phyloP scores from a whole-genome alignment of 208 protist species.

The Plasmodiophora brassicae region DNA sequence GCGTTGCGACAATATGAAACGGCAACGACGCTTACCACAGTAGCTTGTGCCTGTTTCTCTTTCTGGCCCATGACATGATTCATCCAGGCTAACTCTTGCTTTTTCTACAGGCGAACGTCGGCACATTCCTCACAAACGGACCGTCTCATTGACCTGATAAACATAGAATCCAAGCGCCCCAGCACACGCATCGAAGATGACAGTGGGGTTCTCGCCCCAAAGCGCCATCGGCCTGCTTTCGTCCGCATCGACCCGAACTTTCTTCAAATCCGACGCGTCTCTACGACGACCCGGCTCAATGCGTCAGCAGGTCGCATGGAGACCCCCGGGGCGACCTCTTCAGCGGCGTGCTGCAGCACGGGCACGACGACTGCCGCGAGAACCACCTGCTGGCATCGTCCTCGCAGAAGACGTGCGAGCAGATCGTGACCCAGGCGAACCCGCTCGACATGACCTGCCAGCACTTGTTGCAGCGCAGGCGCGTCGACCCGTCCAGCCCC shows the following conservation, averaged over 20 bases:
- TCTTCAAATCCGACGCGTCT: no score
- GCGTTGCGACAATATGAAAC: neutral
- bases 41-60: neutral
- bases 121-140: neutral
- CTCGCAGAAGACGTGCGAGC: conserved; percentile 21
- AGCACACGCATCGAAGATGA: neutral
- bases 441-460: neutral
- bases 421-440: conserved; percentile 20
- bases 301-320: no score
- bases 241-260: neutral
- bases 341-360: neutral
- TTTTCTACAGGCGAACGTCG: neutral
- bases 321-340: no score
- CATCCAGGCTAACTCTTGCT: conserved; percentile 28
- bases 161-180: conserved; percentile 2
- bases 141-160: neutral
- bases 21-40: no score
- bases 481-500: no score
- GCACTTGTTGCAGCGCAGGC: neutral
- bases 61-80: neutral
- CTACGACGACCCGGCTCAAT: no score
- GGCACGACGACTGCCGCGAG: conserved; percentile 16
- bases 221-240: neutral
- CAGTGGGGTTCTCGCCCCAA: neutral
- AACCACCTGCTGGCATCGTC: conserved; percentile 4